Evolutionary conservation across 345 rosid genomes (phyloP).

Genomic region (Crucihimalaya himalaica): DNA sequence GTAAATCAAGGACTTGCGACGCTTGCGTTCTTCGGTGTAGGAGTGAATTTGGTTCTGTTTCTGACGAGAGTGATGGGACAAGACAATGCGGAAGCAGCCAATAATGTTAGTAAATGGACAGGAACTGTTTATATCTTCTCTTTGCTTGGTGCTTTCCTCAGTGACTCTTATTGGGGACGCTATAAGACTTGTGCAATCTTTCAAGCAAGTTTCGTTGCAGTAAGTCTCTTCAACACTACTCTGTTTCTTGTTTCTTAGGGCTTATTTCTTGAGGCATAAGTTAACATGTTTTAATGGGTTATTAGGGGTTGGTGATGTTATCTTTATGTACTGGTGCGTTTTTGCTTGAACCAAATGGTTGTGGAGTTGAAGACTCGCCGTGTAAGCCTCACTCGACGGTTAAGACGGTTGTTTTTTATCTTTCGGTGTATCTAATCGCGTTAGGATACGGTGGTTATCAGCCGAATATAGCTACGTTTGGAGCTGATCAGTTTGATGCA

Average conservation of each 20-base stretch:
- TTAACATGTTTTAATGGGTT: neutral
- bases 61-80: constrained; percentile 86
- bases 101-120: constrained; percentile 97
- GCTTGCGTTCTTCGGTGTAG: constrained; percentile 92
- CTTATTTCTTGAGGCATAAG: constrained; percentile 21
- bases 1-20: constrained; percentile 98
- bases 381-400: constrained; percentile 70
- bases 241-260: neutral
- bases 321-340: constrained; percentile 61
- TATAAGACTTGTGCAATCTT: constrained; percentile 92
- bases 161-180: constrained; percentile 98
- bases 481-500: constrained; percentile 96
- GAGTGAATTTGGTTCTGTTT: constrained; percentile 88
- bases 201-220: constrained; percentile 82
- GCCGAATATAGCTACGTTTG: constrained; percentile 91
- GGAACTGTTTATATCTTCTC: constrained; percentile 97
- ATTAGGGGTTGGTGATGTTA: constrained; percentile 70
- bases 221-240: constrained; percentile 41
- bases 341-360: constrained; percentile 71
- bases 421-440: constrained; percentile 77
- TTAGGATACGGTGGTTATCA: constrained; percentile 97
- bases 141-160: constrained; percentile 92
- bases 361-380: constrained; percentile 59
- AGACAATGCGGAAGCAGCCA: constrained; percentile 90
- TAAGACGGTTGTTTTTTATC: constrained; percentile 58